phyloP scores from a whole-genome alignment of 805 yeast species.

The Suhomyces prunicola region DNA sequence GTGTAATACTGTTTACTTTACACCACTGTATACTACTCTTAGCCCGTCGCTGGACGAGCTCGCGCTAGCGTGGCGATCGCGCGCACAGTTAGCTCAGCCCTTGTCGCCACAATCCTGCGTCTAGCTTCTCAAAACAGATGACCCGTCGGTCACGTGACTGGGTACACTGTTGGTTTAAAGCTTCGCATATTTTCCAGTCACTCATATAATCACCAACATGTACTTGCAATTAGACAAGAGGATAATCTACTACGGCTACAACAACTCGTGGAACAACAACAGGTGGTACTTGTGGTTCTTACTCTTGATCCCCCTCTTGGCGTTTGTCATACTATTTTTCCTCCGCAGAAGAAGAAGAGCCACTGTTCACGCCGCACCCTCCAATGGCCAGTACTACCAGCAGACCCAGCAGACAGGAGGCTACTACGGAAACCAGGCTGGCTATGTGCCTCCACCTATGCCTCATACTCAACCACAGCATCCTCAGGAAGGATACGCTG shows the following conservation, averaged over 20 bases:
- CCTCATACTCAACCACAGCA: conserved; percentile 2
- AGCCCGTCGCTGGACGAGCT: too few relatives aligned
- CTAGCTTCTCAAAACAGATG: too few relatives aligned
- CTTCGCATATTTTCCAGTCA: too few relatives aligned
- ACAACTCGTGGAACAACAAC: conserved; percentile 7
- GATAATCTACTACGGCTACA: conserved; percentile 6
- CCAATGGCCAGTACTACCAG: conserved; percentile 12
- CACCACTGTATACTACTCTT: too few relatives aligned
- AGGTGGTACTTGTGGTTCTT: conserved; percentile 15
- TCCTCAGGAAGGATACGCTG: conserved; percentile 1
- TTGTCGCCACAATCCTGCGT: too few relatives aligned
- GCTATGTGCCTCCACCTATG: conserved; percentile 7
- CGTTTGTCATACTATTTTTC: conserved; percentile 6
- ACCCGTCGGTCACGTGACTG: too few relatives aligned
- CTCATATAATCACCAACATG: not conserved
- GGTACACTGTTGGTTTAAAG: too few relatives aligned
- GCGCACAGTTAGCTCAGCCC: too few relatives aligned
- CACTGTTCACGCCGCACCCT: not conserved
- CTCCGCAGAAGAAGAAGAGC: conserved; percentile 8
- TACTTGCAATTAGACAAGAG: conserved; percentile 9
- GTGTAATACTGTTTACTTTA: too few relatives aligned
- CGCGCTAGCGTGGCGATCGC: too few relatives aligned
- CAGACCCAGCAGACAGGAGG: conserved; percentile 12
- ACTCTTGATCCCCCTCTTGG: conserved; percentile 9
- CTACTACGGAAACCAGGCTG: conserved; percentile 3